phyloP scores from a whole-genome alignment of 1,284 basidiomycete genomes.

The Irpex rosettiformis region DNA sequence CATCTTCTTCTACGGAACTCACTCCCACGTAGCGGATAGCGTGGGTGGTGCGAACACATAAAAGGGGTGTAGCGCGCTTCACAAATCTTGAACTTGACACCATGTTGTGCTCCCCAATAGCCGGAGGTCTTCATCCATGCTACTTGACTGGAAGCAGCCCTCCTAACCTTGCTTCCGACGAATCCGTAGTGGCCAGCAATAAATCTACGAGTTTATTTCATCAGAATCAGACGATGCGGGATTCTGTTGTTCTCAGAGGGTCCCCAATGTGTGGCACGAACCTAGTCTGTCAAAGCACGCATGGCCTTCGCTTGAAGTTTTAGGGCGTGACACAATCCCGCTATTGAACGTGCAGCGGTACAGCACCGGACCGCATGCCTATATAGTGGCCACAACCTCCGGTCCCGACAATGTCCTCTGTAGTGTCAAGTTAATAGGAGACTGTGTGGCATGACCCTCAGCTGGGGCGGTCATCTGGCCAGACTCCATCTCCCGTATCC shows the following conservation, averaged over 20 bases:
- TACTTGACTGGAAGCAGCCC: background rate
- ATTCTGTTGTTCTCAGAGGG: background rate
- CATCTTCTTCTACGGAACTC: background rate
- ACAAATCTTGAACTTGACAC: background rate
- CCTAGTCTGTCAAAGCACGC: background rate
- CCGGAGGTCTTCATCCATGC: background rate
- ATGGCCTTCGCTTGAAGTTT: background rate
- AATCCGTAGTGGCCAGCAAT: background rate
- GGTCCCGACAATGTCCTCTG: background rate
- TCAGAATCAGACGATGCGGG: background rate
- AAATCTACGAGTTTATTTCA: background rate
- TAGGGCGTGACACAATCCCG: background rate
- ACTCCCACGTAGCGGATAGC: slow-evolving; percentile 1
- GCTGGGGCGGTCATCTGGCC: background rate
- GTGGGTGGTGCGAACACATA: background rate
- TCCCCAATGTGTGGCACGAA: background rate
- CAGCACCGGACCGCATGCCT: background rate
- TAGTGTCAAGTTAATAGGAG: background rate
- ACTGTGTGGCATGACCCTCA: background rate
- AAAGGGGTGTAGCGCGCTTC: background rate
- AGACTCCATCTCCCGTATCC: background rate
- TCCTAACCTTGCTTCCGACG: background rate
- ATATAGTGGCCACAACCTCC: background rate
- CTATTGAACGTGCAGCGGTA: background rate
- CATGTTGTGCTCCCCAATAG: background rate